Evolutionary conservation across 352 stramenopile genomes (phyloP).

Genomic region (Phytopythium cucurbitacearum): DNA sequence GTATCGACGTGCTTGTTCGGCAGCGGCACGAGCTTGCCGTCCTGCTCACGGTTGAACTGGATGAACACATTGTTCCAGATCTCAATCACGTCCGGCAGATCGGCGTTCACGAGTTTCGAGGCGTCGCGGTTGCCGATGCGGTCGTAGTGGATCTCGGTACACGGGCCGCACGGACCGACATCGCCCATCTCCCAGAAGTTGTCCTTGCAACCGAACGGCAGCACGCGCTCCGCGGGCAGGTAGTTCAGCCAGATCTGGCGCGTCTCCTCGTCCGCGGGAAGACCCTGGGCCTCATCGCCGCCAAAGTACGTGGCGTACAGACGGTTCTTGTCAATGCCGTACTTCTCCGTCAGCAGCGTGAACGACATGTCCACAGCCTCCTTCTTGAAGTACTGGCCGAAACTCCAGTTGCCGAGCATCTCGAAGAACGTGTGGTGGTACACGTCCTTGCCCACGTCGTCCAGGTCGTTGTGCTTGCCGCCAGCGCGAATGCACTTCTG

Average conservation of each 20-base stretch:
- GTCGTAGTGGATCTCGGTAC: conserved; percentile 99
- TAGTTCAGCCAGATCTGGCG: conserved; percentile 87
- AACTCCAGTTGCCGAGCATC: conserved; percentile 99
- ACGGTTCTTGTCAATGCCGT: conserved; percentile 88
- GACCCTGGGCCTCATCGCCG: conserved; percentile 85
- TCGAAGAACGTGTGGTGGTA: conserved; percentile 99
- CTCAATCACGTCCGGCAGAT: conserved; percentile 98
- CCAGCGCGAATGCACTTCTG: conserved; percentile 99
- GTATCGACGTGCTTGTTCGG: conserved; percentile 98
- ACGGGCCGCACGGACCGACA: conserved; percentile 97
- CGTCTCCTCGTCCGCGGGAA: conserved; percentile 91
- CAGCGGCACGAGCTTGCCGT: conserved; percentile 86
- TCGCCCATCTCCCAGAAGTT: conserved; percentile 99
- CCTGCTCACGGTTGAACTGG: conserved; percentile 95
- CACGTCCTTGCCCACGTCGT: conserved; percentile 98
- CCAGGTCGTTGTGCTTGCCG: conserved; percentile 99
- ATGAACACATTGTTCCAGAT: conserved; percentile 99
- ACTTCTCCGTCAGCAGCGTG: conserved; percentile 96
- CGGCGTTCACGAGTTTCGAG: conserved; percentile 93
- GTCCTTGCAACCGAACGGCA: conserved; percentile 95
- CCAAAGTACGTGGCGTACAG: conserved; percentile 99
- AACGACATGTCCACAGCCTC: conserved; percentile 97
- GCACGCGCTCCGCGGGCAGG: conserved; percentile 85
- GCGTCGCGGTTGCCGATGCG: conserved; percentile 94
- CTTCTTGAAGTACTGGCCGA: conserved; percentile 99